A percentile compares a stretch with the other conserved stretches of the same genome.
phyloP scores from a whole-genome alignment of 208 protist genomes.

The Leishmania martiniquensis region DNA sequence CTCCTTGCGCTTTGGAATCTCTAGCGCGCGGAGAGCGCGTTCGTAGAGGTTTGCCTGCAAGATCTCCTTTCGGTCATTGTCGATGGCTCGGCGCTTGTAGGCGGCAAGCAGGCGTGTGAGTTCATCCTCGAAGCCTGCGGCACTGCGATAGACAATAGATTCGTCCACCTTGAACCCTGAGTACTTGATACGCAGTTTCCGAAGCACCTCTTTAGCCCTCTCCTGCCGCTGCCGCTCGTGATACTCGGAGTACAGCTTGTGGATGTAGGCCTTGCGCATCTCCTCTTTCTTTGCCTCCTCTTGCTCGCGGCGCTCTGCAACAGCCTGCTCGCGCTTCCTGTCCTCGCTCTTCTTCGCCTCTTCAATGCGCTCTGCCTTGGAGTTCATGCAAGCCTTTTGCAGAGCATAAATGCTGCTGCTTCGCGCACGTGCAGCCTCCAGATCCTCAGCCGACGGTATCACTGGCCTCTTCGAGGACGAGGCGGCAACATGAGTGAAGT shows the following conservation, averaged over 20 bases:
- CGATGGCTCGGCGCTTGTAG: slow-evolving; percentile 18
- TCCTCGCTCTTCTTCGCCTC: slow-evolving; percentile 39
- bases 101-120: slow-evolving; percentile 56
- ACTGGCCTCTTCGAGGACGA: slow-evolving; percentile 20
- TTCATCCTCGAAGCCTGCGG: slow-evolving; percentile 70
- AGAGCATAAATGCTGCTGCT: slow-evolving; percentile 44
- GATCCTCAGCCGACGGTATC: slow-evolving; percentile 36
- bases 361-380: slow-evolving; percentile 41
- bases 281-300: slow-evolving; percentile 62
- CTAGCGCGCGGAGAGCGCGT: slow-evolving; percentile 60
- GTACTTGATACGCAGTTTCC: slow-evolving; percentile 74
- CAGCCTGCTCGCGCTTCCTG: slow-evolving; percentile 37
- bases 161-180: slow-evolving; percentile 66
- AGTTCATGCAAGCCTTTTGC: slow-evolving; percentile 47
- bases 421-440: slow-evolving; percentile 43
- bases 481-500: slow-evolving; percentile 24
- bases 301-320: slow-evolving; percentile 43
- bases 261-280: slow-evolving; percentile 38
- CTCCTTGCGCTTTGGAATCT: slow-evolving; percentile 73
- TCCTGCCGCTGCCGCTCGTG: slow-evolving; percentile 63
- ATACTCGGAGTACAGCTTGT: slow-evolving; percentile 58
- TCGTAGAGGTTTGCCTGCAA: slow-evolving; percentile 77
- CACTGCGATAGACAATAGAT: slow-evolving; percentile 51
- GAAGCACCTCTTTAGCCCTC: slow-evolving; percentile 61
- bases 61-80: slow-evolving; percentile 59